Evolutionary conservation across 805 yeast species (phyloP).

Genomic region (Nadsonia fulvescens): DNA sequence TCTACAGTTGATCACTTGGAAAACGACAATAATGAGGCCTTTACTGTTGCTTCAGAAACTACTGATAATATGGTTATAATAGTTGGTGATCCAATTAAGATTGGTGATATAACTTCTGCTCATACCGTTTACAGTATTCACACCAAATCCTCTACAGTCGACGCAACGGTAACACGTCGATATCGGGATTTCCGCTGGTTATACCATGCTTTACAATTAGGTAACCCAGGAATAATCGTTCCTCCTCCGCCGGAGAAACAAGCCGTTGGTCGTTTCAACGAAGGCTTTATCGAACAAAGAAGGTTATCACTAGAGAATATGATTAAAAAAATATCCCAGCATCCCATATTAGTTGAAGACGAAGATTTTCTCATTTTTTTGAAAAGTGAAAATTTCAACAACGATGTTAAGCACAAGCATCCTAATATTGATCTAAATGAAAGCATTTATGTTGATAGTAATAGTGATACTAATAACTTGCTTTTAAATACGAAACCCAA

Average conservation of each 20-base stretch:
- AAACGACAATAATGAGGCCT: no score
- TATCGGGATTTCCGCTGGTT: slow-evolving; percentile 91
- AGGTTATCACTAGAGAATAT: slow-evolving; percentile 71
- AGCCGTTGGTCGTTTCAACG: slow-evolving; percentile 78
- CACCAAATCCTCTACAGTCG: slow-evolving; percentile 28
- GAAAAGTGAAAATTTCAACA: slow-evolving; percentile 49
- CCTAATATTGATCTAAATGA: no score
- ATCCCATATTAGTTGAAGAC: slow-evolving; percentile 43
- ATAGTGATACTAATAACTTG: no score
- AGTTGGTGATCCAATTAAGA: slow-evolving; percentile 85
- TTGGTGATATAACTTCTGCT: slow-evolving; percentile 76
- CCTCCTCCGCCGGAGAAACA: slow-evolving; percentile 97
- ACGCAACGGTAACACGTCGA: slow-evolving; percentile 48
- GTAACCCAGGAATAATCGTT: slow-evolving; percentile 76
- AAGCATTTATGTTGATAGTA: no score
- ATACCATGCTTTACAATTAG: slow-evolving; percentile 67
- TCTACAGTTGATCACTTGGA: no score
- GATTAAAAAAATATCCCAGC: slow-evolving; percentile 53
- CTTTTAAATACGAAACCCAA: no score
- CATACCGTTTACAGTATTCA: slow-evolving; percentile 76
- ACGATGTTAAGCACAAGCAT: slow-evolving; percentile 54
- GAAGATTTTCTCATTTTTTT: slow-evolving; percentile 63
- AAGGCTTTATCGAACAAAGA: slow-evolving; percentile 75
- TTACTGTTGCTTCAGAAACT: no score
- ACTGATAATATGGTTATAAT: no score